A percentile compares a stretch with the other conserved stretches of the same genome.
Conservation (phyloP, 805 yeast species). For the Saturnispora quitensis region DNA sequence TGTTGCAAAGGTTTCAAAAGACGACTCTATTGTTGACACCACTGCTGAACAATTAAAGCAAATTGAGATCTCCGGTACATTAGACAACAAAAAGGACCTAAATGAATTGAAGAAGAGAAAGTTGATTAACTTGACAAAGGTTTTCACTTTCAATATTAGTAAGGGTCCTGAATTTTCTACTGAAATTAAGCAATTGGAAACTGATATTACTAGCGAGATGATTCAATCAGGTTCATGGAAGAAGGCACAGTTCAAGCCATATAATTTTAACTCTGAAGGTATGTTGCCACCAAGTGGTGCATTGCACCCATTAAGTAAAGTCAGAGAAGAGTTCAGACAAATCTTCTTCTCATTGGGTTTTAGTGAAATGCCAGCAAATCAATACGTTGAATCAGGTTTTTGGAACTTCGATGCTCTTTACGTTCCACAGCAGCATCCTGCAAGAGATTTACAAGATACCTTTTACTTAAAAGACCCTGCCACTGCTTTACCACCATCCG, state of each 20-base stretch:
- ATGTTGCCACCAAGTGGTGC: conserved; percentile 82
- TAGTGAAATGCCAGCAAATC: conserved; percentile 98
- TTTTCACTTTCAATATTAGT: conserved; percentile 60
- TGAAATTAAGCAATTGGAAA: conserved; percentile 72
- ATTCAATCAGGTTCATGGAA: conserved; percentile 75
- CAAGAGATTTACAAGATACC: conserved; percentile 97
- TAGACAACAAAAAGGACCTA: conserved; percentile 53
- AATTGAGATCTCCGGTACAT: conserved; percentile 46
- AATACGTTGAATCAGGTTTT: conserved; percentile 95
- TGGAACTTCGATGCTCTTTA: conserved; percentile 97
- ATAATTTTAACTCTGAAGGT: conserved; percentile 95
- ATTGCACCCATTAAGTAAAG: conserved; percentile 92
- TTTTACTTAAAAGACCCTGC: conserved; percentile 93
- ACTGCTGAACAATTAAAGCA: conserved; percentile 56
- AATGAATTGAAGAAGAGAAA: conserved; percentile 92
- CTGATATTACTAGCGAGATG: conserved; percentile 95
- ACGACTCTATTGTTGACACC: conserved; percentile 48
- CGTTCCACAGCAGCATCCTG: conserved; percentile 99
- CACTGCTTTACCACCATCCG: conserved; percentile 74
- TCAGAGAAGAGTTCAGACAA: conserved; percentile 95
- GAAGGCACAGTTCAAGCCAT: conserved; percentile 78
- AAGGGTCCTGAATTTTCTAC: conserved; percentile 84
- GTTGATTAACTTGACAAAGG: conserved; percentile 61
- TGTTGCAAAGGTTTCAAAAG: conserved; percentile 46
- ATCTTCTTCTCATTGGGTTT: conserved; percentile 97